These are phyloP conservation scores for Physaria fendleri DNA, from an alignment of 345 rosid species.

Conservation along the genomic window DNA sequence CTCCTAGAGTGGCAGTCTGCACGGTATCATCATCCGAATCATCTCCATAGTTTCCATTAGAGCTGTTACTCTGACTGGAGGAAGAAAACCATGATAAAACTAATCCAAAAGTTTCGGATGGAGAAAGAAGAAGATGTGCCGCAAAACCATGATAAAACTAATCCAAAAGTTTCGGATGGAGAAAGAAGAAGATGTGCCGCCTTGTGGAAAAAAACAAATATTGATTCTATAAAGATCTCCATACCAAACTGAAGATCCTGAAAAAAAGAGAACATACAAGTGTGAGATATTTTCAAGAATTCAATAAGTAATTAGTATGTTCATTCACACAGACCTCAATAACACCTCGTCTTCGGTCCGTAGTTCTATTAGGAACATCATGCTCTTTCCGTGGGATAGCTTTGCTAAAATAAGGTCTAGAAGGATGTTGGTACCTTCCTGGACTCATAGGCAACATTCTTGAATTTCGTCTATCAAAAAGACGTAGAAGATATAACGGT, in stretches of 20 bases:
- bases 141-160: slow-evolving; percentile 45
- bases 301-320: neutral
- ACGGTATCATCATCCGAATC: slow-evolving; percentile 29
- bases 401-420: slow-evolving; percentile 35
- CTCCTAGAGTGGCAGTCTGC: slow-evolving; percentile 51
- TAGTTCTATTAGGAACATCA: slow-evolving; percentile 55
- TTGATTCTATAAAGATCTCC: slow-evolving; percentile 66
- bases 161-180: slow-evolving; percentile 44
- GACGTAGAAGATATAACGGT: slow-evolving; percentile 32
- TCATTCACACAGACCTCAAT: slow-evolving; percentile 59
- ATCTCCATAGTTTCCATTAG: slow-evolving; percentile 19
- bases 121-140: slow-evolving; percentile 72
- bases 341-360: slow-evolving; percentile 90
- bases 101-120: slow-evolving; percentile 43
- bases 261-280: neutral
- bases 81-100: slow-evolving; percentile 45
- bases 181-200: too few relatives aligned
- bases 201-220: slow-evolving; percentile 72
- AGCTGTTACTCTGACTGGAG: slow-evolving; percentile 11
- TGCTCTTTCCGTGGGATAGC: slow-evolving; percentile 43
- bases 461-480: slow-evolving; percentile 31
- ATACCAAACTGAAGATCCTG: slow-evolving; percentile 94
- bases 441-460: slow-evolving; percentile 27
- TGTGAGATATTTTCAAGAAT: neutral
- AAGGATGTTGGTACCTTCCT: slow-evolving; percentile 35